Evolutionary conservation across 73 alveolate species (phyloP).

Genomic region (Uronychia binucleata): DNA sequence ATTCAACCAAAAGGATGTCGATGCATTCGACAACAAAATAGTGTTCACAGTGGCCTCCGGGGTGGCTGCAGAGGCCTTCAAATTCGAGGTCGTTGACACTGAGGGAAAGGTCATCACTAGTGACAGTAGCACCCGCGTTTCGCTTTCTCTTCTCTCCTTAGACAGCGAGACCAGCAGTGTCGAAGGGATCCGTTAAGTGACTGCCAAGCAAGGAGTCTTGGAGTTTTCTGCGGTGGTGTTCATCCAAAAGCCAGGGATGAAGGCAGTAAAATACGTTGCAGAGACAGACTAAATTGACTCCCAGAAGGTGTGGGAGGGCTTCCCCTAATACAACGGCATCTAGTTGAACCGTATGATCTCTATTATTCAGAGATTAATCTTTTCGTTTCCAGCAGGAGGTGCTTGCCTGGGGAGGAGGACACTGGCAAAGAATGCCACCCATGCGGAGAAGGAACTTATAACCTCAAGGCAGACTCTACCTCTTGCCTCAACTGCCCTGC

Average conservation of each 20-base stretch:
- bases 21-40: background rate
- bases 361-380: background rate
- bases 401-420: constrained; percentile 50
- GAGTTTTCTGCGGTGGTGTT: too few species aligned
- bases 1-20: background rate
- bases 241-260: background rate
- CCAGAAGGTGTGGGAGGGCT: background rate
- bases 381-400: constrained; percentile 11
- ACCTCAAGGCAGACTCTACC: constrained; percentile 17
- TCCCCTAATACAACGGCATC: background rate
- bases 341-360: background rate
- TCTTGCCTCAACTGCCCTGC: constrained; percentile 45
- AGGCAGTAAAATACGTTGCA: background rate
- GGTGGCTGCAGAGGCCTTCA: background rate
- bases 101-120: background rate
- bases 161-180: background rate
- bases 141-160: background rate
- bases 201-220: too few species aligned
- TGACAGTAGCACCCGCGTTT: background rate
- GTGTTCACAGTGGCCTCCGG: background rate
- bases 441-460: constrained; percentile 53
- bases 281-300: background rate
- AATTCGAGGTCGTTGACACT: background rate
- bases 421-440: constrained; percentile 13
- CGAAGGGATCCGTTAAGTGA: too few species aligned